Evolutionary conservation across 2,329 filamentous ascomycete species (phyloP).

Genomic region (Fusarium haematococcum): DNA sequence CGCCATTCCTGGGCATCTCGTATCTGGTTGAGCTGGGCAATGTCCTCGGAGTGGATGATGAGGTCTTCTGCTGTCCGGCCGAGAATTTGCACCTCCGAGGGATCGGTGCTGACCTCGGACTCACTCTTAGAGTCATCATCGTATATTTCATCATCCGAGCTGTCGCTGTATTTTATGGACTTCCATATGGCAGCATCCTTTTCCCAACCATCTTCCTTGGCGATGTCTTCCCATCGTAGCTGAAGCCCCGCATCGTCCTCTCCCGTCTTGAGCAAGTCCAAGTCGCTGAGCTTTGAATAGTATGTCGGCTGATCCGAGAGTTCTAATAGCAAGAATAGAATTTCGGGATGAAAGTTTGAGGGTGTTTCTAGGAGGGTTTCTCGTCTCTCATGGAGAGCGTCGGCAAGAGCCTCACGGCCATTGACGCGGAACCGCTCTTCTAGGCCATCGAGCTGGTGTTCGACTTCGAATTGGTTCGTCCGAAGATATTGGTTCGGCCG

Average conservation of each 20-base stretch:
- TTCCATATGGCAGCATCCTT: constrained; percentile 77
- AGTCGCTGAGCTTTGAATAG: constrained; percentile 72
- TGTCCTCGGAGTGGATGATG: constrained; percentile 51
- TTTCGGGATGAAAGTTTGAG: constrained; percentile 80
- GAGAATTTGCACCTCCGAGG: constrained; percentile 41
- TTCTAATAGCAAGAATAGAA: constrained; percentile 81
- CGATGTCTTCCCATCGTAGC: constrained; percentile 84
- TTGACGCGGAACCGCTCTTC: constrained; percentile 89
- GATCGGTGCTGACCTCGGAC: constrained; percentile 45
- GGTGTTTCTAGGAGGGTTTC: constrained; percentile 66
- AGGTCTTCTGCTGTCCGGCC: constrained; percentile 48
- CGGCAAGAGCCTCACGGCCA: constrained; percentile 82
- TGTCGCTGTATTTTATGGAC: constrained; percentile 75
- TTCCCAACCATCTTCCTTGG: constrained; percentile 79
- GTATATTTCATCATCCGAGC: constrained; percentile 66
- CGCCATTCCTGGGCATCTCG: constrained; percentile 53
- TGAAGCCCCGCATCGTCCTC: constrained; percentile 56
- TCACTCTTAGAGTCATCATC: constrained; percentile 54
- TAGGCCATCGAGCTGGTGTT: constrained; percentile 74
- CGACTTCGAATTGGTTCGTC: constrained; percentile 81
- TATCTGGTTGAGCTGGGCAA: constrained; percentile 47
- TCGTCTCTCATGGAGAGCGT: constrained; percentile 72
- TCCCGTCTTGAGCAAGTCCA: constrained; percentile 64
- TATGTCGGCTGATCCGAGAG: constrained; percentile 84
- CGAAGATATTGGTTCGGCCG: constrained; percentile 69